Base-by-base conservation (phyloP, 495 filamentous ascomycete species). In the Trichoderma orchidacearum region DNA sequence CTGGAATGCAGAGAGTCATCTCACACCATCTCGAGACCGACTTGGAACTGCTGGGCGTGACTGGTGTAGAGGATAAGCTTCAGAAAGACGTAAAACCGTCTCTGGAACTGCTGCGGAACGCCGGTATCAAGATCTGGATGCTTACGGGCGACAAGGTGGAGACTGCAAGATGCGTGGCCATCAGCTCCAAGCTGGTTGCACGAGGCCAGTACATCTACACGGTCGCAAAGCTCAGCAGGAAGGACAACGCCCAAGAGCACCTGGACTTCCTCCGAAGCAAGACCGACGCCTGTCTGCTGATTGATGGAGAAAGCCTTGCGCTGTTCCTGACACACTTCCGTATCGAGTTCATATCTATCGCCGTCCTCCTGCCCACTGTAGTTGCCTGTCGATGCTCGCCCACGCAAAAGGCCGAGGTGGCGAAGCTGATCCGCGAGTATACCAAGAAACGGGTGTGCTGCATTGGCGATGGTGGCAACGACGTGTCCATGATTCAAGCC, bases 71-170 rank as follows among this genome's bases (percentile, higher is more conserved):
- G 67, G 94, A 99, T 67, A 94, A 94, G 59, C 75, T 99, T 23
- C 94, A 99, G 66, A 81, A 81, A 54, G 89, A 96, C 70, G 94
- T 99, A 64, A 97, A 96, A 64, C 85, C 91, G 3, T 92, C 87
- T 1, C 78, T 99, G 6, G 94, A 99, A 64, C 78, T 97, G 13
- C 82, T 99, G 41, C 87, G 94, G 58, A 97, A 99, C 66, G 94
- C 94, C 8, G 94, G 94, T n/a, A 89, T 99, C 66, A 96, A 95
- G 71, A 96, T 97, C 56, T 99, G 94, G 94, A 99, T 99, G 94
- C 74, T 99, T 63, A 99, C 94, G 0, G 94, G 94, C 30, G 94
- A 99, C 75, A 99, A 99, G 70, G 89, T 96, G 1, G 94, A 99
- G 69, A 99, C 94, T 28, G 94, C 94, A 12, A 84, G 92, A 30